Evolutionary conservation across 495 filamentous ascomycete species (phyloP), one percentile per base, ranked within the genome.

Genomic region (Saxophila tyrrhenica): DNA sequence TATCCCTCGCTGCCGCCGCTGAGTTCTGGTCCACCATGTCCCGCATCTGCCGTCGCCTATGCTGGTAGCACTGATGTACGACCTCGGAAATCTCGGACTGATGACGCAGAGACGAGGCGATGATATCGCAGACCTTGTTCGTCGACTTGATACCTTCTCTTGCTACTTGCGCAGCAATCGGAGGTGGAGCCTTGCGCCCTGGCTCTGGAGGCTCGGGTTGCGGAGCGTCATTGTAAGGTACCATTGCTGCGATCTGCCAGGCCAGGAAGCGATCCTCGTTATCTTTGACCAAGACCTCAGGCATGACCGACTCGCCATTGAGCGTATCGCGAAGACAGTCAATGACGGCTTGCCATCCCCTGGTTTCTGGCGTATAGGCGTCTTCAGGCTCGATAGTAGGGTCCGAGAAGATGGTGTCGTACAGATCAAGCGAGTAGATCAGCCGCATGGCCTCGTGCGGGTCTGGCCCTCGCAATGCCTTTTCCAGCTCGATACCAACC

Each of bases 401-500:
- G 52, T 86, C 78, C 1, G 81, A 82, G 64, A 96, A 97, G 51
- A 96, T 84, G 0, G 82, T 83, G 38, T 80, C 70, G 65, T 94
- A 95, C 3, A 97, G 77, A 13, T 73, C 74, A 16, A 95, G 77
- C 15, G 75, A 65, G 67, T 94, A 75, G 39, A 97, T 83, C 39
- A 87, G 72, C n/a, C 76, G 67, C 32, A 98, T 71, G 2, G 88
- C 77, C 24, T 64, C 68, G 44, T 73, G 75, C 43, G 92, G 87
- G 61, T 86, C 75, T 25, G 82, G 81, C 2, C 84, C 85, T 86
- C 43, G 39, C 24, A 98, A 73, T 86, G 94, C 95, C 70, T 97
- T 97, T 56, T 86, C 83, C 7, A 94, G 41, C 65, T 99, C 92
- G 2, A 79, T 73, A 1, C 86, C 84, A 2, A 97, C 77, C 45